These are phyloP conservation scores for Ulvella scutata DNA, from an alignment of 139 green algal species.

Conservation along the genomic window DNA sequence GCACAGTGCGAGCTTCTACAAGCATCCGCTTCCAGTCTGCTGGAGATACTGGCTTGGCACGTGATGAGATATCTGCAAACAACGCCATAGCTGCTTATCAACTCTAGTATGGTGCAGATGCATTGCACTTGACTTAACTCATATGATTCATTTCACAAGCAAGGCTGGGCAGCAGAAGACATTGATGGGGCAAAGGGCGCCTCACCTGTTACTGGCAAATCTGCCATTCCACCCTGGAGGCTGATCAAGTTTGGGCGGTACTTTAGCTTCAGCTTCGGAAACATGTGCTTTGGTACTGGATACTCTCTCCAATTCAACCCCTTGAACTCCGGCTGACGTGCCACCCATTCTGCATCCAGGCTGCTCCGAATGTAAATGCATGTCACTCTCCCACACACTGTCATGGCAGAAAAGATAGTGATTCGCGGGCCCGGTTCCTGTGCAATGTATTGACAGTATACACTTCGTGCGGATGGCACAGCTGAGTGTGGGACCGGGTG, in stretches of 20 bases:
- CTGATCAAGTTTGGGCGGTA: slow-evolving; percentile 68
- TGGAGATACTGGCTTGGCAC: slow-evolving; percentile 47
- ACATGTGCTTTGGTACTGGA: slow-evolving; percentile 38
- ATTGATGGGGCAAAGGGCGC: too few species aligned
- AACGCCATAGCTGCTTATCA: background rate
- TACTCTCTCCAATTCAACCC: slow-evolving; percentile 8
- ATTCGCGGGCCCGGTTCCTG: too few species aligned
- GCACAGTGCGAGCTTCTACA: background rate
- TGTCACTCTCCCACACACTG: too few species aligned
- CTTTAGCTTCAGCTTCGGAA: slow-evolving; percentile 69
- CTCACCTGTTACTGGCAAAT: slow-evolving; percentile 50
- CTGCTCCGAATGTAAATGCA: too few species aligned
- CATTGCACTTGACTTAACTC: too few species aligned
- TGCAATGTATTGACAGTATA: too few species aligned
- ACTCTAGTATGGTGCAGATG: background rate
- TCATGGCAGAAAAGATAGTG: too few species aligned
- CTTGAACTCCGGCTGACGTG: slow-evolving; percentile 40
- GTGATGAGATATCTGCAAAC: slow-evolving; percentile 9
- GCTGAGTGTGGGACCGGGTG: too few species aligned
- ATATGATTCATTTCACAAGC: too few species aligned
- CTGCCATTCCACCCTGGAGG: slow-evolving; percentile 53
- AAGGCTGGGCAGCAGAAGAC: too few species aligned
- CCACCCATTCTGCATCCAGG: too few species aligned
- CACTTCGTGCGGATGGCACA: too few species aligned
- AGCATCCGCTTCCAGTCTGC: slow-evolving; percentile 54